These are phyloP conservation scores for Ophiorrhiza pumila DNA, from an alignment of 257 asterid genomes.

Conservation along the genomic window DNA sequence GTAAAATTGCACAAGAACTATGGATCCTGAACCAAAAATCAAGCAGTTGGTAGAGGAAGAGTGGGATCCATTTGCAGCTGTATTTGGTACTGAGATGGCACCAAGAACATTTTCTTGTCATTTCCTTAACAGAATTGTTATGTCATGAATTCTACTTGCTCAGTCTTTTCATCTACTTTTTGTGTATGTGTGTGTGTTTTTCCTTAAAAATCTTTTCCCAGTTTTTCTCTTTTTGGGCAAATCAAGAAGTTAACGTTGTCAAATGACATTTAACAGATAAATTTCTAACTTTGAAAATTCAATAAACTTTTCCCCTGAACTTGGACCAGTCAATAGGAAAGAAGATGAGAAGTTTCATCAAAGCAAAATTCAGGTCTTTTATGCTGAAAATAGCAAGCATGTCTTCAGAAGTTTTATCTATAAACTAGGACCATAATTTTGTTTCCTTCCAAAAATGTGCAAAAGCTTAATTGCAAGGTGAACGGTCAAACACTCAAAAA, in stretches of 20 bases:
- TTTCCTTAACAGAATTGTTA: constrained; percentile 40
- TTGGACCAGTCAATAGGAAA: not conserved
- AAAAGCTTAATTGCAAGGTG: too few relatives aligned
- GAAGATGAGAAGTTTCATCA: not conserved
- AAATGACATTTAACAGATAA: not conserved
- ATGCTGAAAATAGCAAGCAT: not conserved
- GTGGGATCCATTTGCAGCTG: constrained; percentile 48
- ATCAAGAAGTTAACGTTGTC: not conserved
- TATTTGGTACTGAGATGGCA: constrained; percentile 13
- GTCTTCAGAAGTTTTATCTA: too few relatives aligned
- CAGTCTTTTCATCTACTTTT: not conserved
- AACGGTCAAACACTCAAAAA: too few relatives aligned
- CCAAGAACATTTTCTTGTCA: constrained; percentile 36
- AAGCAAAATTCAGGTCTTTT: not conserved
- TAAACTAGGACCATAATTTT: too few relatives aligned
- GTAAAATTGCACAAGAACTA: not conserved
- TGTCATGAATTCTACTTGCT: constrained; percentile 1
- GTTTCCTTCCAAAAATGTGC: too few relatives aligned
- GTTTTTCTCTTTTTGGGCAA: not conserved
- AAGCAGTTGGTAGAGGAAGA: constrained; percentile 27
- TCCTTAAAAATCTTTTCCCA: not conserved
- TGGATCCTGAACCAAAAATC: not conserved
- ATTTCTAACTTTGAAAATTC: not conserved
- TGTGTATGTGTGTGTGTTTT: not conserved
- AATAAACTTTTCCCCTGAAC: not conserved